These are phyloP conservation scores for Ensete glaucum DNA, from an alignment of 176 grass and related monocot genomes.

Conservation along the genomic window DNA sequence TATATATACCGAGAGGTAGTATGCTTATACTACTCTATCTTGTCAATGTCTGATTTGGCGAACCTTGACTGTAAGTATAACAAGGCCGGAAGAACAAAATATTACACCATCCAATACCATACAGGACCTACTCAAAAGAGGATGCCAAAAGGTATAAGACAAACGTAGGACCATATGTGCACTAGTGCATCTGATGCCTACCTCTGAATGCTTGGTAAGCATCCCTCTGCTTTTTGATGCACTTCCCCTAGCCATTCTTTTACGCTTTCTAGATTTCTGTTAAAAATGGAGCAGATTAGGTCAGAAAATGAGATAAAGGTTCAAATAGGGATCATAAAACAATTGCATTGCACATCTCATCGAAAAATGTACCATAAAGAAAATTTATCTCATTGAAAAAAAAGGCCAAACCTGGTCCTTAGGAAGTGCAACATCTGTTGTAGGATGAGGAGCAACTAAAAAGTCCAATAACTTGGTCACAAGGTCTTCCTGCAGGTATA, in stretches of 20 bases:
- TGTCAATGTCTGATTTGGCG: too few relatives aligned
- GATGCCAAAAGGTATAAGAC: too few relatives aligned
- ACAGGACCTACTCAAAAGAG: too few relatives aligned
- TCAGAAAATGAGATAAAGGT: too few relatives aligned
- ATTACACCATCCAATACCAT: too few relatives aligned
- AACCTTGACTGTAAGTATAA: neutral
- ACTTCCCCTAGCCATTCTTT: constrained; percentile 48
- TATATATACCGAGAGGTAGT: too few relatives aligned
- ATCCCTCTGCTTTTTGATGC: constrained; percentile 37
- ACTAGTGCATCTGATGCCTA: constrained; percentile 10
- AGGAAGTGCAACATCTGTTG: constrained; percentile 37
- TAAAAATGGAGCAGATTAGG: neutral
- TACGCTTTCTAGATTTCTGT: constrained; percentile 74
- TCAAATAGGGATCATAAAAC: too few relatives aligned
- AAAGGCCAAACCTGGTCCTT: constrained; percentile 39
- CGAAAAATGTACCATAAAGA: too few relatives aligned
- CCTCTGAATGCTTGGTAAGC: constrained; percentile 58
- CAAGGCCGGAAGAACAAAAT: neutral
- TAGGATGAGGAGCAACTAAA: constrained; percentile 63
- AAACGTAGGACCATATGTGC: too few relatives aligned
- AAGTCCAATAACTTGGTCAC: constrained; percentile 84
- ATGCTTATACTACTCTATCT: too few relatives aligned
- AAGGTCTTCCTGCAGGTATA: constrained; percentile 65
- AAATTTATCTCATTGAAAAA: neutral
- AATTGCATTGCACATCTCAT: too few relatives aligned